Base-by-base conservation (phyloP, 1,284 basidiomycete species). In the Thelephora terrestris region DNA sequence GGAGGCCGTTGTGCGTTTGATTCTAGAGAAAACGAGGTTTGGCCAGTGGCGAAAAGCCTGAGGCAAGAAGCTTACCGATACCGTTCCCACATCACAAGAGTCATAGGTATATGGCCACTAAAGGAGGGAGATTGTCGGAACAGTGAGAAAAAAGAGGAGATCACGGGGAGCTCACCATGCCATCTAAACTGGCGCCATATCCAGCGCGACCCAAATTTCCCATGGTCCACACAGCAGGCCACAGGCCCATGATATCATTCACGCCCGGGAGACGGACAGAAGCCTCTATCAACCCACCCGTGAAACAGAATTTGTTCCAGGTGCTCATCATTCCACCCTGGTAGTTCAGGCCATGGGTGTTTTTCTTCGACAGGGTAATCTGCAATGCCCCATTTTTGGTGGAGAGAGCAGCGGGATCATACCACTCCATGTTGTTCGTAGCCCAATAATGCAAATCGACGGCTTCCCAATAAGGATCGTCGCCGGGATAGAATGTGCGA, bases 271-370 rank as follows among this genome's bases (percentile, higher is more conserved):
- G 64, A 32, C 64, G 69, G 18, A 76, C 72, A 32, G 69, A 69
- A 3, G 81, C 81, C 61, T 81, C 76, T 42, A 85, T 68, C 50
- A 83, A 65, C 18, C 83, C 84, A 4, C 85, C 85, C 0, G 82
- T 89, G 63, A 92, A 93, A 63, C 89, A 92, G 59, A 91, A 82
- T 63, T 91, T 86, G 57, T 74, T 74, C 72, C 73, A 73, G 35
- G 57, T 55, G 16, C 58, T 52, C 39, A 69, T 52, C 58, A 58
- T 64, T 17, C 62, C 62, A 51, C 56, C 56, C 20, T 48, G 36
- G 61, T 73, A 79, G 60, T 78, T 70, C 52, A 81, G 66, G 43
- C 71, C 73, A 59, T 80, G 72, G 38, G 64, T 71, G 17, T 64
- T 56, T 53, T 68, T 65, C 56, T 73, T 61, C 4, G 64, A 67